Evolutionary conservation across 1,139 yeast species (phyloP), one percentile per base, ranked within the genome.

Genomic region (Geotrichum aggregatum): DNA sequence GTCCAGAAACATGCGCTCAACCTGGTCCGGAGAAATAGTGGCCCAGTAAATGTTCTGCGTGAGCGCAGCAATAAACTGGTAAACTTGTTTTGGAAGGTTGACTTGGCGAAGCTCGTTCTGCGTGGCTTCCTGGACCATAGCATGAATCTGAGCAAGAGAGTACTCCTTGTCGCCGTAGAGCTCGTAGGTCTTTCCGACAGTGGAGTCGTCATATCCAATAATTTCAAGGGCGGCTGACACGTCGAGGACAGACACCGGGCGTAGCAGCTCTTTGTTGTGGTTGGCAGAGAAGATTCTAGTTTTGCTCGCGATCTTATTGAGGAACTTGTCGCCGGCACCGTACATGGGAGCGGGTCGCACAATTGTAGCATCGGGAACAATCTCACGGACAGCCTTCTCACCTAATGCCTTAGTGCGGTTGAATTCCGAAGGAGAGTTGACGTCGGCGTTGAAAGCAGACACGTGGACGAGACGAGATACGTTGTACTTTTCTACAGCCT

Each of bases 271-370:
- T 58, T 79, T 78, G 68, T 82, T 79, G 66, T 76, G 77, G 69
- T 84, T 80, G 52, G 87, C 83, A 44, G 83, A 76, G 74, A 84
- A 76, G 72, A 79, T 72, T 63, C 78, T 76, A 61, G 77, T 74
- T 31, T 64, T 59, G 52, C 72, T 67, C 44, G 78, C 82, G 66
- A 86, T 74, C 66, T 77, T 77, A 71, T 82, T 83, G 63, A 87
- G 75, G 66, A 87, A 80, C 59, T 77, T 74, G 67, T 86, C 92
- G 66, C 84, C 86, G 66, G 84, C 76, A 41, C 95, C 95, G 66
- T 71, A 87, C 80, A 87, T 77, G 57, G 87, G 88, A 19, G 87
- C 82, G 11, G 96, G 96, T 69, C 96, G 82, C 42, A 87, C 94
- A 64, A 87, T 86, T 34, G 95, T 87, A 47, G 87, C 76, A 62